These are phyloP conservation scores for Scleroderma citrinum DNA, from an alignment of 768 basidiomycete genomes.

Conservation along the genomic window DNA sequence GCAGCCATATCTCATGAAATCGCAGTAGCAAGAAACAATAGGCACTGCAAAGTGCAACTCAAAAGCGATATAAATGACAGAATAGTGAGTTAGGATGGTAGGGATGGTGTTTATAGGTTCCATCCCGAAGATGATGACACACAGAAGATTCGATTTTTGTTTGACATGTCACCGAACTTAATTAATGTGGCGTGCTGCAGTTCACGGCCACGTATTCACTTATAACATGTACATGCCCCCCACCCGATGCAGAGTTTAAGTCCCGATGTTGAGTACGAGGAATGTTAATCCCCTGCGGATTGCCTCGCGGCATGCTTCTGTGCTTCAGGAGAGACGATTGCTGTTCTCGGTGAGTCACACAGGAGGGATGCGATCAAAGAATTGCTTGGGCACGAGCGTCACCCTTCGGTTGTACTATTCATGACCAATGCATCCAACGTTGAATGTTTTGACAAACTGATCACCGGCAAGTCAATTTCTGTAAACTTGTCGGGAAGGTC, in stretches of 20 bases:
- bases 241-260: conserved; percentile 64
- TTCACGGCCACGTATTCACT: conserved; percentile 15
- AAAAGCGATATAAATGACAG: conserved; percentile 32
- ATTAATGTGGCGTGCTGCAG: conserved; percentile 4
- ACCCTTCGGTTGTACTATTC: too few relatives aligned
- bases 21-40: conserved; percentile 56
- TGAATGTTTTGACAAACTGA: too few relatives aligned
- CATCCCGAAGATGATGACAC: conserved; percentile 84
- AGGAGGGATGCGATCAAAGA: too few relatives aligned
- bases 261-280: conserved; percentile 62
- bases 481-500: too few relatives aligned
- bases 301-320: conserved; percentile 37
- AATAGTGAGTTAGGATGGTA: conserved; percentile 14
- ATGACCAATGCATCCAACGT: too few relatives aligned
- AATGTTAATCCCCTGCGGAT: conserved; percentile 51
- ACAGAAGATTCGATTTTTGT: conserved; percentile 42
- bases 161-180: background rate
- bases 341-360: conserved; percentile 1
- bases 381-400: too few relatives aligned
- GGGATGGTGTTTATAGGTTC: conserved; percentile 62
- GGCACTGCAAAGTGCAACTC: conserved; percentile 35
- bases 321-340: conserved; percentile 33
- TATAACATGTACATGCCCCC: conserved; percentile 49
- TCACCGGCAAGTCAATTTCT: too few relatives aligned
- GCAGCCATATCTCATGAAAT: conserved; percentile 67